Conservation (phyloP, 2,329 filamentous ascomycete genomes). For the Plenodomus lindquistii region DNA sequence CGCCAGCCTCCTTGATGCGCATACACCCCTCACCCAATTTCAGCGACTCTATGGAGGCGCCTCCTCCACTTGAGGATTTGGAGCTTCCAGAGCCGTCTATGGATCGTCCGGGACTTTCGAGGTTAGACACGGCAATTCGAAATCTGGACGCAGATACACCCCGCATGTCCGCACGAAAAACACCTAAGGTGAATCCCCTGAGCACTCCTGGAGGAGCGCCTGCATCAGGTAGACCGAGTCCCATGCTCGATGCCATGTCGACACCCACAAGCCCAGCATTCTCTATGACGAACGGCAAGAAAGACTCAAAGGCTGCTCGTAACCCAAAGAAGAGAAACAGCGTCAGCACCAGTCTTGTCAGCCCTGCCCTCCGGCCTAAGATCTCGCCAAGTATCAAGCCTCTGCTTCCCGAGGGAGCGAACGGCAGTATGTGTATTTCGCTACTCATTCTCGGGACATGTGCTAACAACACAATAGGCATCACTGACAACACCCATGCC, state of each 20-base stretch:
- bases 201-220: conserved; percentile 49
- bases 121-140: conserved; percentile 55
- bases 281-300: conserved; percentile 32
- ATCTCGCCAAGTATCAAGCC: conserved; percentile 97
- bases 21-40: conserved; percentile 46
- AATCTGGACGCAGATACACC: conserved; percentile 59
- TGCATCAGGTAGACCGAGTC: conserved; percentile 49
- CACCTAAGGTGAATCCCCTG: conserved; percentile 65
- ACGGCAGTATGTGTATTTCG: conserved; percentile 48
- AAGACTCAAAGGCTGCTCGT: conserved; percentile 32
- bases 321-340: conserved; percentile 58
- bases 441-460: neutral
- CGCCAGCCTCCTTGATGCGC: conserved; percentile 83
- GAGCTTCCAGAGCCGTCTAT: conserved; percentile 71
- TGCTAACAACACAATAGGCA: conserved; percentile 36
- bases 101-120: conserved; percentile 53
- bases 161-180: conserved; percentile 66
- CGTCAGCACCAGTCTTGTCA: conserved; percentile 66
- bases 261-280: conserved; percentile 53
- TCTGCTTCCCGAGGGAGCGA: conserved; percentile 68
- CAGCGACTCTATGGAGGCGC: conserved; percentile 22
- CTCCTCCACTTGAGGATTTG: conserved; percentile 60
- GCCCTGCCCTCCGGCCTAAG: conserved; percentile 81
- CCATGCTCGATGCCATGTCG: conserved; percentile 56
- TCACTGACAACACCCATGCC: conserved; percentile 64